Base-by-base conservation (phyloP, 1,284 basidiomycete genomes). In the Phellopilus nigrolimitatus region DNA sequence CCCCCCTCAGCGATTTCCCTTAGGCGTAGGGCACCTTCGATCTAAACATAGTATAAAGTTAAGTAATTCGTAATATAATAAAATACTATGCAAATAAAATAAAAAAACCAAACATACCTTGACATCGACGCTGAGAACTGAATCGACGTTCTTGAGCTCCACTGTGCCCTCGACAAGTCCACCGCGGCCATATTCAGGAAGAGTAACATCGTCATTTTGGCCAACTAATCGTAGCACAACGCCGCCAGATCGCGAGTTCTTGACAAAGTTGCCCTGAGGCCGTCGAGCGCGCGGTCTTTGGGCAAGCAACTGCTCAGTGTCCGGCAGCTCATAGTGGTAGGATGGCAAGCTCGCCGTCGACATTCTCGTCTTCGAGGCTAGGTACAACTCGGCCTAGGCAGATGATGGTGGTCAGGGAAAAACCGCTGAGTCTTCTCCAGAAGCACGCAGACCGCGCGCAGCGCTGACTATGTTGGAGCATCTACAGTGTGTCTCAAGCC, bases 1-100 rank as follows among this genome's bases (percentile, higher is more conserved):
- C 84, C 85, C 22, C 78, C 78, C 57, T 78, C 85, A 5, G 77
- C 84, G 21, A 85, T 71, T 62, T 87, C 84, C 56, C 78, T 75
- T 36, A 88, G 59, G 48, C 68, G 66, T 12, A 59, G 47, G 9
- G 41, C 37, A 25, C 57, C 57, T 43, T 59, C 53, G 15, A 59
- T 55, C 57, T 59, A 42, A 17, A 31, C n/a, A 28, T 15, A 24
- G 12, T n/a, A 19, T 43, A 15, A 42, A 22, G 21, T 8, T 3
- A 9, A n/a, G 19, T 24, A 17, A 49, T n/a, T 22, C 27, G 10
- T 8, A 24, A n/a, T n/a, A n/a, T n/a, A n/a, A n/a, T n/a, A n/a
- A 36, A 28, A 34, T 30, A 40, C 24, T 25, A 9, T 25, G 17
- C 9, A 38, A 4, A 33, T n/a, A 41, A 12, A 27, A 9, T n/a